These are phyloP conservation scores for Aspergillus clavatus DNA, from an alignment of 2,329 filamentous ascomycete genomes.

Conservation along the genomic window DNA sequence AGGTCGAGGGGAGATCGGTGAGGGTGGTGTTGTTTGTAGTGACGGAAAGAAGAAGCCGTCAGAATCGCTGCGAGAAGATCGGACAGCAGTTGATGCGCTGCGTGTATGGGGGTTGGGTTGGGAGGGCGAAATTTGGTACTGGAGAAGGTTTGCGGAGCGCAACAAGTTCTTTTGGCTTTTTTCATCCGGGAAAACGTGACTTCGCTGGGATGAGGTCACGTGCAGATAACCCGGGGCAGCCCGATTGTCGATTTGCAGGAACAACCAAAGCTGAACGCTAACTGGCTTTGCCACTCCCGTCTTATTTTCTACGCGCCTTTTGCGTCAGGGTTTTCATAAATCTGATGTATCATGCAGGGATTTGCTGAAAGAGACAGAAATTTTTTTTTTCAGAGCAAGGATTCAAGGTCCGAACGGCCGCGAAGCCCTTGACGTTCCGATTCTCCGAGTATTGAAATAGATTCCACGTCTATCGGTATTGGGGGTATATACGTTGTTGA, in stretches of 20 bases:
- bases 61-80: not conserved
- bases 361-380: not conserved
- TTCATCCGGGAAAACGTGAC: slow-evolving; percentile 23
- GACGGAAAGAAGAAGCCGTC: not conserved
- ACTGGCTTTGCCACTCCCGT: not conserved
- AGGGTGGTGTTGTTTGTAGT: not conserved
- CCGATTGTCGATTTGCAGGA: slow-evolving; percentile 11
- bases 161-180: slow-evolving; percentile 19
- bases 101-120: not conserved
- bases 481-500: not conserved
- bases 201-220: slow-evolving; percentile 9
- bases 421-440: not conserved
- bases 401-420: not conserved
- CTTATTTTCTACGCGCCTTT: not conserved
- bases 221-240: slow-evolving; percentile 12
- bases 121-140: slow-evolving; percentile 9
- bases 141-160: slow-evolving; percentile 13
- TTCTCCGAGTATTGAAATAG: not conserved
- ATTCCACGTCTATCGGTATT: not conserved
- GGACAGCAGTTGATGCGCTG: not conserved
- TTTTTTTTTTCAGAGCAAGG: not conserved
- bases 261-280: slow-evolving; percentile 2
- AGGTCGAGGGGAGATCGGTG: not conserved
- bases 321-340: not conserved
- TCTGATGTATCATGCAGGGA: not conserved